A percentile compares a stretch with the other conserved stretches of the same genome.
These are phyloP conservation scores for Tulasnella sp. DNA, from an alignment of 768 basidiomycete species.

Conservation along the genomic window DNA sequence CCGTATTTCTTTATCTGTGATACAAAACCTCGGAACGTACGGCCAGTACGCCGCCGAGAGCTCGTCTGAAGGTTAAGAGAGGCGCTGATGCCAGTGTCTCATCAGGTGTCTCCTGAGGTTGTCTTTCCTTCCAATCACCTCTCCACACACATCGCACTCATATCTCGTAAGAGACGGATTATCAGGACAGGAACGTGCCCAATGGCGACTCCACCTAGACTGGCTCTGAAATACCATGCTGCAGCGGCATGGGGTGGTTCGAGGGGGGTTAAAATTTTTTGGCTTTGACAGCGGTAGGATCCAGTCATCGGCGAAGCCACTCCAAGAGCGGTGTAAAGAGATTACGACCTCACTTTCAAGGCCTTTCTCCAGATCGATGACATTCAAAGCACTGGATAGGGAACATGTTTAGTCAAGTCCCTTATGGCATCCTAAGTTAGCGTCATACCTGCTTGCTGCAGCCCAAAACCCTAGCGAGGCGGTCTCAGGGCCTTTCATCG, in stretches of 20 bases:
- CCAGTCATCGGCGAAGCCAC: background rate
- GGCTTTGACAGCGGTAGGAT: background rate
- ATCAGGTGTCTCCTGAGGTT: background rate
- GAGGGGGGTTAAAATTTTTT: too few relatives aligned
- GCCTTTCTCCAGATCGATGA: background rate
- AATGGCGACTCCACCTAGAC: background rate
- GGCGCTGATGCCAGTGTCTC: background rate
- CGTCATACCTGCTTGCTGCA: background rate
- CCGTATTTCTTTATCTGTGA: too few relatives aligned
- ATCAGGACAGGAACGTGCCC: background rate
- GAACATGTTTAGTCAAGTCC: background rate
- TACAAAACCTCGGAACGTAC: too few relatives aligned
- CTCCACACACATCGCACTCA: background rate
- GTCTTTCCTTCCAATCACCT: background rate
- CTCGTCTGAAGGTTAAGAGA: too few relatives aligned
- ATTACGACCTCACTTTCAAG: background rate
- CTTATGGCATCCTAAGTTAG: background rate
- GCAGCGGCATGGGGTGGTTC: background rate
- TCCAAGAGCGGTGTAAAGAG: background rate
- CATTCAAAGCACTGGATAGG: background rate
- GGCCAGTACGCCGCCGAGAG: too few relatives aligned
- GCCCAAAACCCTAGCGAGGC: background rate
- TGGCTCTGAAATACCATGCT: background rate
- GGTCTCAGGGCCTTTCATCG: background rate
- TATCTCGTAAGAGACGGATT: background rate